Percentiles rank a stretch among this genome's conserved stretches.
Conservation (phyloP, 2,329 filamentous ascomycete species). For the Lomentospora prolificans region DNA sequence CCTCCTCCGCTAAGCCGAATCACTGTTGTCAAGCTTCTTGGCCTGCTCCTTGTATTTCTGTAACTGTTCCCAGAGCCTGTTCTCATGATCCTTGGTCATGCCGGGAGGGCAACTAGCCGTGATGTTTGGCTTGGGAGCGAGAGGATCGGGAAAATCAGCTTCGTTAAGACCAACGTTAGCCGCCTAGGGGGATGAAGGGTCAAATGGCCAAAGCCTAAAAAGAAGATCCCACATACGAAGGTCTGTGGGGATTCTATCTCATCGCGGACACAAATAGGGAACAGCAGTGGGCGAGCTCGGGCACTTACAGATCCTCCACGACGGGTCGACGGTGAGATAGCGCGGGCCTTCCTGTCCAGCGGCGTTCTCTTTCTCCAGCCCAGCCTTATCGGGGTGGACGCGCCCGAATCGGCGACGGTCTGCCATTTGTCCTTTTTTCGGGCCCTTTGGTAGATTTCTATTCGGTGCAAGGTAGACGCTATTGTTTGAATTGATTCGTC, state of each 20-base stretch:
- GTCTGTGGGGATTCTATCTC: too few species aligned
- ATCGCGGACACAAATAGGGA: too few species aligned
- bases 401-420: not conserved
- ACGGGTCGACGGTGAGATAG: conserved; percentile 2
- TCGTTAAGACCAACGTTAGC: not conserved
- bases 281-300: too few species aligned
- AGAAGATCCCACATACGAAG: too few species aligned
- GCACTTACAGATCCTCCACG: conserved; percentile 8
- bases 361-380: not conserved
- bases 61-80: not conserved
- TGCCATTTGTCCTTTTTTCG: conserved; percentile 27
- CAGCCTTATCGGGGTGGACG: not conserved
- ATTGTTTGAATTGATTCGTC: too few species aligned
- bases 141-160: conserved; percentile 6
- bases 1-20: not conserved
- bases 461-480: not conserved
- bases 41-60: conserved; percentile 6
- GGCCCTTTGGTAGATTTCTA: not conserved
- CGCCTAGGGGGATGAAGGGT: not conserved
- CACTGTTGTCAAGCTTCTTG: not conserved
- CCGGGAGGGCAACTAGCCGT: not conserved
- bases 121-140: not conserved
- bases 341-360: not conserved
- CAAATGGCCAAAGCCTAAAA: too few species aligned
- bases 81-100: conserved; percentile 1